Percentiles rank a stretch among this genome's conserved stretches.
Conservation (phyloP, 1,284 basidiomycete genomes). For the Marasmius tenuissimus region DNA sequence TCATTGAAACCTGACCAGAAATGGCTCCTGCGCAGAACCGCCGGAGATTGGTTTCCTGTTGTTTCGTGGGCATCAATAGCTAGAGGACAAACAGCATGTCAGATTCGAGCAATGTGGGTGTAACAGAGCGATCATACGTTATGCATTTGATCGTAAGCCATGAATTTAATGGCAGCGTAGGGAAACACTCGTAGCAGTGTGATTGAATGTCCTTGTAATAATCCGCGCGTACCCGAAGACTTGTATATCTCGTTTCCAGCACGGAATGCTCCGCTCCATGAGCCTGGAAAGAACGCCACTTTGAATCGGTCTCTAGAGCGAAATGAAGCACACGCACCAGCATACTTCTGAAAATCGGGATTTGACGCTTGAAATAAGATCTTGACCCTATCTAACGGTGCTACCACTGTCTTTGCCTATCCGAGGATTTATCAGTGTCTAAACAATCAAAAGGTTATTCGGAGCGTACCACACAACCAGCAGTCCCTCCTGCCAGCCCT, state of each 20-base stretch:
- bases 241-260: constrained; percentile 83
- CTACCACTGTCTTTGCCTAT: constrained; percentile 95
- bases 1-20: constrained; percentile 62
- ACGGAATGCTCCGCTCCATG: constrained; percentile 83
- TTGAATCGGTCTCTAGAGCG: background rate
- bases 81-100: constrained; percentile 22
- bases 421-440: constrained; percentile 13
- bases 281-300: constrained; percentile 43
- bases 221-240: constrained; percentile 72
- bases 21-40: constrained; percentile 88
- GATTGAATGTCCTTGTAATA: constrained; percentile 95
- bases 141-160: constrained; percentile 92
- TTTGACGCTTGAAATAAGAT: constrained; percentile 98
- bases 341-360: constrained; percentile 92
- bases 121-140: constrained; percentile 44
- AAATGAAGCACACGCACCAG: constrained; percentile 53
- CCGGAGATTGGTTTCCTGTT: constrained; percentile 77
- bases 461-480: constrained; percentile 83
- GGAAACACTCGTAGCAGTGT: constrained; percentile 88
- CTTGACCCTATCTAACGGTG: constrained; percentile 97
- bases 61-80: constrained; percentile 83
- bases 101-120: background rate
- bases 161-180: constrained; percentile 97
- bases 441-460: constrained; percentile 8
- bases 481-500: constrained; percentile 89